Conservation (phyloP, 371 early-diverging fungal species). For the Dinochytrium kinnereticum region DNA sequence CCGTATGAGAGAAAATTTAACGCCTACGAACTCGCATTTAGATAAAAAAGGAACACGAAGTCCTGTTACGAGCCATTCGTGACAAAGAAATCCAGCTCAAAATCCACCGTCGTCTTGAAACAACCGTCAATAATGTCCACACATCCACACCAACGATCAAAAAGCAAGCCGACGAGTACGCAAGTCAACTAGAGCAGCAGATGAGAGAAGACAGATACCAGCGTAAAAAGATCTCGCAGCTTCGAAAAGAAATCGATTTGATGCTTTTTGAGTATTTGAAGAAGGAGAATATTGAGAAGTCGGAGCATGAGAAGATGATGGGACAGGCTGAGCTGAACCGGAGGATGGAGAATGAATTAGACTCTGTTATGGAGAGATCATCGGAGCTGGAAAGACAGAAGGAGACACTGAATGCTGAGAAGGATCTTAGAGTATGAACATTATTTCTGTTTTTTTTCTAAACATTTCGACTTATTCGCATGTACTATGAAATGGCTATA, state of each 20-base stretch:
- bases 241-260: constrained; percentile 55
- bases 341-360: constrained; percentile 52
- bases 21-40: constrained; percentile 16
- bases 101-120: constrained; percentile 51
- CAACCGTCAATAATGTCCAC: constrained; percentile 57
- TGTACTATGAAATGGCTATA: too few species aligned
- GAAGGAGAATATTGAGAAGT: constrained; percentile 49
- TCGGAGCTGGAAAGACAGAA: constrained; percentile 32
- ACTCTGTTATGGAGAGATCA: constrained; percentile 30
- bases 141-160: constrained; percentile 47
- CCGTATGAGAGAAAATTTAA: neutral
- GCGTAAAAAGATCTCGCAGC: constrained; percentile 36
- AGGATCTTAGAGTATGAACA: constrained; percentile 50
- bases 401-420: constrained; percentile 50
- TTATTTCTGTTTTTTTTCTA: constrained; percentile 16
- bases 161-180: constrained; percentile 50
- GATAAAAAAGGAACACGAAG: constrained; percentile 60
- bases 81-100: constrained; percentile 62
- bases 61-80: constrained; percentile 51
- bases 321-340: constrained; percentile 45
- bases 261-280: constrained; percentile 50
- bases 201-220: constrained; percentile 48
- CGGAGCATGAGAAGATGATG: constrained; percentile 43
- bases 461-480: constrained; percentile 1
- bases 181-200: constrained; percentile 34